Percentiles rank a stretch among this genome's conserved stretches.
Conservation (phyloP, 2,329 filamentous ascomycete genomes). For the Aureobasidium vineae region DNA sequence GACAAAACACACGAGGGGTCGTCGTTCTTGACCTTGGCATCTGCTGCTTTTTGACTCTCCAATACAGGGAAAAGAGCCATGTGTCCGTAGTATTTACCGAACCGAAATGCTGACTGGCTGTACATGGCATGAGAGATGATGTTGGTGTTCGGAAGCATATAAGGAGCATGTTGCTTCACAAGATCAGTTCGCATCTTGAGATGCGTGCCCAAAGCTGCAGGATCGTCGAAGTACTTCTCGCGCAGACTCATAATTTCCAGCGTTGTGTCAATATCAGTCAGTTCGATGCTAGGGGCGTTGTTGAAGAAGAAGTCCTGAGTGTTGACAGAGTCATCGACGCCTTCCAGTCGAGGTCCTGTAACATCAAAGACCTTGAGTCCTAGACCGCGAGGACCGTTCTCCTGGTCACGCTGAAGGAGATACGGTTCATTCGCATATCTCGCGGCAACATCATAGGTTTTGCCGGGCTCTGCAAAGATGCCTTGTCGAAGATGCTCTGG, state of each 20-base stretch:
- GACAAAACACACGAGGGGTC: conserved; percentile 33
- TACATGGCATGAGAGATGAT: conserved; percentile 40
- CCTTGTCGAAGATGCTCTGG: conserved; percentile 31
- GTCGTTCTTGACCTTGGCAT: conserved; percentile 32
- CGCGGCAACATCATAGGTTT: conserved; percentile 29
- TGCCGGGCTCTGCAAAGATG: conserved; percentile 29
- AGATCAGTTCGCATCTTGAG: conserved; percentile 37
- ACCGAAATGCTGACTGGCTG: conserved; percentile 38
- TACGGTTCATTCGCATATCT: conserved; percentile 33
- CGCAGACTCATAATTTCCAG: conserved; percentile 38
- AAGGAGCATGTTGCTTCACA: conserved; percentile 36
- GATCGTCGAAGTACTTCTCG: conserved; percentile 36
- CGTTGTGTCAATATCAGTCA: conserved; percentile 37
- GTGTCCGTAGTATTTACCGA: conserved; percentile 36
- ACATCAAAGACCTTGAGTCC: conserved; percentile 33
- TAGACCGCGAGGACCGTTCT: conserved; percentile 31
- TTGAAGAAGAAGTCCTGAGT: conserved; percentile 40
- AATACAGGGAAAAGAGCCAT: conserved; percentile 35
- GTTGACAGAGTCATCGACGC: conserved; percentile 28
- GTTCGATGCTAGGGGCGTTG: conserved; percentile 38
- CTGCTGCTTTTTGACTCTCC: conserved; percentile 30
- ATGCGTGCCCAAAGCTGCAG: conserved; percentile 30
- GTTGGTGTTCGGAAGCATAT: conserved; percentile 39
- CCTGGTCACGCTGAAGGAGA: conserved; percentile 32
- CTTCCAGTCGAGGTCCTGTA: conserved; percentile 23